A percentile compares a stretch with the other conserved stretches of the same genome.
Conservation (phyloP, 495 filamentous ascomycete species). For the Neohortaea acidophila region DNA sequence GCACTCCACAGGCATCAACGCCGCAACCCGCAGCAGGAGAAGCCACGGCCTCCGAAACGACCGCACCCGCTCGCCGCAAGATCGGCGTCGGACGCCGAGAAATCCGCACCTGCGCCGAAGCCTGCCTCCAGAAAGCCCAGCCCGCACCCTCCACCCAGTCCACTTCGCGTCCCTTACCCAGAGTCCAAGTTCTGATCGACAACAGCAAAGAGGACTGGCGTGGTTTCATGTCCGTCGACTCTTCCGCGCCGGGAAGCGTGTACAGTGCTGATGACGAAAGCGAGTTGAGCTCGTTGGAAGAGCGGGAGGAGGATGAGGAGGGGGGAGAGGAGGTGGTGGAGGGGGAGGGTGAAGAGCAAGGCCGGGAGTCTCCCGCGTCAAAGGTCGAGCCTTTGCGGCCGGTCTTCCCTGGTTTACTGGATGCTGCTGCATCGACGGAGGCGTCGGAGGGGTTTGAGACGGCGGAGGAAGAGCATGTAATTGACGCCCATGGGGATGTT, state of each 20-base stretch:
- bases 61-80: constrained; percentile 24
- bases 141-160: neutral
- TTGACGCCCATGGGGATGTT: constrained; percentile 19
- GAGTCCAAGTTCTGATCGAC: constrained; percentile 16
- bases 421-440: constrained; percentile 1
- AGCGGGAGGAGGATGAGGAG: constrained; percentile 25
- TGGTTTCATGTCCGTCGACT: constrained; percentile 20
- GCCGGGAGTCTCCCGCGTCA: too few species aligned
- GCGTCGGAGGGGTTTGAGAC: constrained; percentile 2
- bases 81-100: constrained; percentile 51
- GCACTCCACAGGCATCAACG: neutral
- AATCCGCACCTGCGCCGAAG: constrained; percentile 47
- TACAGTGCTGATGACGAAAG: constrained; percentile 70
- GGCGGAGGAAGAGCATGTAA: constrained; percentile 19
- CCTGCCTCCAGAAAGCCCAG: constrained; percentile 24
- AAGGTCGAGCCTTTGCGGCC: constrained; percentile 2
- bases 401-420: constrained; percentile 15
- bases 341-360: too few species aligned
- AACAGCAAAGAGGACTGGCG: constrained; percentile 22
- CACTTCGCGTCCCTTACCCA: too few species aligned
- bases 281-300: constrained; percentile 56
- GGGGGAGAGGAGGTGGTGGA: neutral
- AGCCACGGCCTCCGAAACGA: constrained; percentile 11
- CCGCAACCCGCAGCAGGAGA: constrained; percentile 27
- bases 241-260: constrained; percentile 41